These are phyloP conservation scores for Helicocarpus griseus DNA, from an alignment of 2,329 filamentous ascomycete species.

Conservation along the genomic window DNA sequence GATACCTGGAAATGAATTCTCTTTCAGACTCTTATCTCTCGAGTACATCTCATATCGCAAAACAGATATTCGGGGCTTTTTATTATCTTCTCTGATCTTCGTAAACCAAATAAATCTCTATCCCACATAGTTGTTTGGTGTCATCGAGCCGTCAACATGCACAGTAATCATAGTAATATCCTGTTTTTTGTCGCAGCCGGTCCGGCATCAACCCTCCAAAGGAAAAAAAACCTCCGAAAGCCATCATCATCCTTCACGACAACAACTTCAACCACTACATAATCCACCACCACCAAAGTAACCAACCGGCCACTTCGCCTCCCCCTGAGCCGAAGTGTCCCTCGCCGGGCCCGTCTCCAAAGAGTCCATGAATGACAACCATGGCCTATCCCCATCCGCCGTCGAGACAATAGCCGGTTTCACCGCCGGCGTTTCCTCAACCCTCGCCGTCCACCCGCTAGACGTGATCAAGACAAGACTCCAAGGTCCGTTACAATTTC, in stretches of 20 bases:
- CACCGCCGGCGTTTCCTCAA: constrained; percentile 76
- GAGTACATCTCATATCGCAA: too few species aligned
- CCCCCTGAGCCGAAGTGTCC: neutral
- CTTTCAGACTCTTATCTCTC: too few species aligned
- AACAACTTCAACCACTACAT: neutral
- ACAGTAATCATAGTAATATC: too few species aligned
- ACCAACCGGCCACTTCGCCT: neutral
- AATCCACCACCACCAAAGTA: neutral
- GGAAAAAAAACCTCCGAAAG: neutral
- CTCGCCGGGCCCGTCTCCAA: neutral
- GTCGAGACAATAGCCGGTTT: constrained; percentile 87
- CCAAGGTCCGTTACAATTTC: too few species aligned
- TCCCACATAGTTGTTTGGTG: too few species aligned
- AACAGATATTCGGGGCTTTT: too few species aligned
- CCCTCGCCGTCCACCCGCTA: constrained; percentile 79
- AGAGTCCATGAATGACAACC: constrained; percentile 34
- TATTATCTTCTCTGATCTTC: too few species aligned
- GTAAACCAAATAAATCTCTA: too few species aligned
- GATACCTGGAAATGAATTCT: neutral
- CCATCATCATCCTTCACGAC: neutral
- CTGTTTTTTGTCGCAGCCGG: too few species aligned
- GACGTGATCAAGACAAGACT: constrained; percentile 95
- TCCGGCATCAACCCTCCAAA: neutral
- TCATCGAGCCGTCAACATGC: too few species aligned
- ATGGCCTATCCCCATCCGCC: constrained; percentile 62